Evolutionary conservation across 2,329 filamentous ascomycete species (phyloP), one percentile per base, ranked within the genome.

Genomic region (Ustilaginoidea virens): DNA sequence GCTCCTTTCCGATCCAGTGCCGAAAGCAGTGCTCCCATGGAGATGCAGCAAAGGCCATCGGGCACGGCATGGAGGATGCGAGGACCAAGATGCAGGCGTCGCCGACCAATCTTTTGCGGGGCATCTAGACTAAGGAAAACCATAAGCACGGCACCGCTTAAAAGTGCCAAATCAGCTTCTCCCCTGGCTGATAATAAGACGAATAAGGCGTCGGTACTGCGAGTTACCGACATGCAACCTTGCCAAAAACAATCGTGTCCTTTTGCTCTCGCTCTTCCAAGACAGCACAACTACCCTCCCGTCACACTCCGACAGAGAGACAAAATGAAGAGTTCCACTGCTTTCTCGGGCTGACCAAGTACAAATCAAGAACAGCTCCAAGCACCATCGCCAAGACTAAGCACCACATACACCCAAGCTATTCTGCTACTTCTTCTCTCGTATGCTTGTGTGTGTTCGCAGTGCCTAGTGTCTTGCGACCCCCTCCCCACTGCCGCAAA

Each of bases 1-100:
- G 41, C 41, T 48, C 48, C 43, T 41, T 43, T 45, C 43, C 46
- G 46, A 40, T 45, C 45, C 41, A 43, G 41, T 40, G 44, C 45
- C 44, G 38, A 39, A 40, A 35, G 42, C 38, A 36, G 37, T 40
- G 42, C 44, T 49, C 42, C 47, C n/a, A 44, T 46, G 42, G 40
- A 44, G 40, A 40, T 41, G 36, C 35, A 33, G 30, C 35, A 42
- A 37, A 32, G 42, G 41, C 42, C 43, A 46, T 49, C 41, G 39
- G 43, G 39, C 32, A 36, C 38, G 25, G 16, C 39, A 41, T 34
- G 36, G 30, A 33, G 37, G 39, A 37, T 34, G 40, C 41, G 38
- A 39, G 38, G 34, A 27, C 27, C 24, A 35, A 32, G 30, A 27
- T 13, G 21, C 27, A 33, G 27, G 17, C 19, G 20, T 16, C 27